These are phyloP conservation scores for Ensete ventricosum DNA, from an alignment of 176 grass and related monocot genomes.

Conservation along the genomic window DNA sequence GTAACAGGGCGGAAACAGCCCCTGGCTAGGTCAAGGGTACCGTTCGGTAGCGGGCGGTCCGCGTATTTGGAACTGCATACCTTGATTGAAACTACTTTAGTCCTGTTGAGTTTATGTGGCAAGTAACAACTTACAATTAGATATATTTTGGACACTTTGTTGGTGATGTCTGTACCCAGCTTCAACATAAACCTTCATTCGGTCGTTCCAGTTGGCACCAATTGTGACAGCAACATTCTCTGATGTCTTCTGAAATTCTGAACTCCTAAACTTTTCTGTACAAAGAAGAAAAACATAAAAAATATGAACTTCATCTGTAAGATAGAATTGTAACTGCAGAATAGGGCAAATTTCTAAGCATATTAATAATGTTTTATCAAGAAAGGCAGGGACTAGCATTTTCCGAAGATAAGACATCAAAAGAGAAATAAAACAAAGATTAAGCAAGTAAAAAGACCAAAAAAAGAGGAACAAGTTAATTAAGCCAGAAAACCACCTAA, in stretches of 20 bases:
- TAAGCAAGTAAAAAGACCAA: not conserved
- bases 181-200: slow-evolving; percentile 8
- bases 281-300: not conserved
- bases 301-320: not conserved
- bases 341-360: not conserved
- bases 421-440: not conserved
- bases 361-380: not conserved
- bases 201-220: not conserved
- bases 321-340: not conserved
- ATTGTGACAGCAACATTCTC: not conserved
- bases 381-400: not conserved
- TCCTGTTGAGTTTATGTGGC: too few relatives aligned
- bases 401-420: not conserved
- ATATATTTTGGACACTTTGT: not conserved
- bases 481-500: too few relatives aligned
- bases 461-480: not conserved
- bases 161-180: not conserved
- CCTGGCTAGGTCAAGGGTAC: too few relatives aligned
- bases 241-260: not conserved
- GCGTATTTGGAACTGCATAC: too few relatives aligned
- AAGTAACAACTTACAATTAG: not conserved
- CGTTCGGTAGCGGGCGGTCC: too few relatives aligned
- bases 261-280: not conserved
- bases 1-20: too few relatives aligned
- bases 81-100: too few relatives aligned